phyloP scores from a whole-genome alignment of 805 yeast genomes.

The Saccharomycopsis vini region DNA sequence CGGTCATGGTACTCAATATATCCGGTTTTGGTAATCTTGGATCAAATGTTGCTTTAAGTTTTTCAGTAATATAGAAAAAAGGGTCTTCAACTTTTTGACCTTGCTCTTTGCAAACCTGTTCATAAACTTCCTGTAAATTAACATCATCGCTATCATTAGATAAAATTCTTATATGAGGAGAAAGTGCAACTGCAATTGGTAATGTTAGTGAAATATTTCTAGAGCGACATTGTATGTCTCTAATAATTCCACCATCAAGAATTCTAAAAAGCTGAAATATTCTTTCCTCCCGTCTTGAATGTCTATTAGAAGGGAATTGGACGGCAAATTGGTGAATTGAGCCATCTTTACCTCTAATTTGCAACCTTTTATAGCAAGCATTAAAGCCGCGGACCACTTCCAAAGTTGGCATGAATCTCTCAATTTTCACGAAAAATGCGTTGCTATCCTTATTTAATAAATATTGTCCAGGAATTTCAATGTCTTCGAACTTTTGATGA shows the following conservation, averaged over 20 bases:
- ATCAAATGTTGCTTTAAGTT: constrained; percentile 86
- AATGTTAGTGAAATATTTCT: constrained; percentile 77
- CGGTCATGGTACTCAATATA: constrained; percentile 77
- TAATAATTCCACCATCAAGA: constrained; percentile 69
- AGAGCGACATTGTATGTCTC: constrained; percentile 80
- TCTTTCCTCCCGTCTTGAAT: constrained; percentile 92
- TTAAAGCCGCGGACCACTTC: constrained; percentile 85
- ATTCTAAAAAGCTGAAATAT: constrained; percentile 86
- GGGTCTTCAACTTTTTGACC: constrained; percentile 84
- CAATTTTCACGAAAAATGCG: constrained; percentile 86
- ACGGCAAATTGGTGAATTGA: constrained; percentile 87
- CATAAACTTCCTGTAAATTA: constrained; percentile 77
- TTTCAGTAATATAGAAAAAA: constrained; percentile 73
- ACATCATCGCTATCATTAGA: constrained; percentile 72
- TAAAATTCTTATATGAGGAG: constrained; percentile 88
- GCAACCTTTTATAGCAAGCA: constrained; percentile 80
- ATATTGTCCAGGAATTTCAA: constrained; percentile 96
- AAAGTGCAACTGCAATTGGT: constrained; percentile 87
- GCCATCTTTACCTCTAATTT: constrained; percentile 91
- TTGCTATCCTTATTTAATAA: constrained; percentile 80
- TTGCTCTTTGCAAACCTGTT: constrained; percentile 67
- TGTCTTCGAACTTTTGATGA: constrained; percentile 95
- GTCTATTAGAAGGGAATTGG: constrained; percentile 96
- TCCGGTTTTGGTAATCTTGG: constrained; percentile 92
- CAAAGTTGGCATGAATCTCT: constrained; percentile 80